A percentile compares a stretch with the other conserved stretches of the same genome.
phyloP scores from a whole-genome alignment of 83 land plant species.

The Picea engelmannii region DNA sequence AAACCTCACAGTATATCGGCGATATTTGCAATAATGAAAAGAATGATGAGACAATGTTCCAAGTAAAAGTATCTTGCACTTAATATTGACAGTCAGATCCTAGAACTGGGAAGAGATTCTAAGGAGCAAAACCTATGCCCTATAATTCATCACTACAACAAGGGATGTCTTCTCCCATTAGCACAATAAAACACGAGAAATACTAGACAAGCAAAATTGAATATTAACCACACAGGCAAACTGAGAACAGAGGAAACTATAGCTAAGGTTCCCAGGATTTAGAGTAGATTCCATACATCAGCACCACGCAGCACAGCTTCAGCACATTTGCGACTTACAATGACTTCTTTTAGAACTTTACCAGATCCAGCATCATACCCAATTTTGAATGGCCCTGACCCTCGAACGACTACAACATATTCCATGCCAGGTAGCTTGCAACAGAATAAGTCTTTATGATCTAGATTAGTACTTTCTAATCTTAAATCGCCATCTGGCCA shows the following conservation, averaged over 20 bases:
- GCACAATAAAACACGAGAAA: background rate
- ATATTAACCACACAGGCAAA: background rate
- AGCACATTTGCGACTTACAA: constrained; percentile 98
- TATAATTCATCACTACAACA: background rate
- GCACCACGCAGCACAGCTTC: constrained; percentile 99
- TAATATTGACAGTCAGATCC: background rate
- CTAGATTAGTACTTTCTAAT: background rate
- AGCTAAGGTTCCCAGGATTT: constrained; percentile 7
- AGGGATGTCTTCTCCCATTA: background rate
- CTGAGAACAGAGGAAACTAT: background rate
- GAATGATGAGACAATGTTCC: too few relatives aligned
- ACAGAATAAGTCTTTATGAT: constrained; percentile 27
- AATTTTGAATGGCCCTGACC: constrained; percentile 78
- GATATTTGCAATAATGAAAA: too few relatives aligned
- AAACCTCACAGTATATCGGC: too few relatives aligned
- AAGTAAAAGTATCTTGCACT: background rate
- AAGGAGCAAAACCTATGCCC: background rate
- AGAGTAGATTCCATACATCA: constrained; percentile 50
- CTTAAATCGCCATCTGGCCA: background rate
- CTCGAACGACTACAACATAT: constrained; percentile 77
- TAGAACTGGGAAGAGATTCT: background rate
- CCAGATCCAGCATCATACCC: constrained; percentile 44
- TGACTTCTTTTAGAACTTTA: constrained; percentile 66
- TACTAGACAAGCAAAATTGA: background rate
- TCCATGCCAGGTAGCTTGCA: constrained; percentile 70